A percentile compares a stretch with the other conserved stretches of the same genome.
These are phyloP conservation scores for Limonium bicolor DNA, from an alignment of 148 eudicot genomes.

Conservation along the genomic window DNA sequence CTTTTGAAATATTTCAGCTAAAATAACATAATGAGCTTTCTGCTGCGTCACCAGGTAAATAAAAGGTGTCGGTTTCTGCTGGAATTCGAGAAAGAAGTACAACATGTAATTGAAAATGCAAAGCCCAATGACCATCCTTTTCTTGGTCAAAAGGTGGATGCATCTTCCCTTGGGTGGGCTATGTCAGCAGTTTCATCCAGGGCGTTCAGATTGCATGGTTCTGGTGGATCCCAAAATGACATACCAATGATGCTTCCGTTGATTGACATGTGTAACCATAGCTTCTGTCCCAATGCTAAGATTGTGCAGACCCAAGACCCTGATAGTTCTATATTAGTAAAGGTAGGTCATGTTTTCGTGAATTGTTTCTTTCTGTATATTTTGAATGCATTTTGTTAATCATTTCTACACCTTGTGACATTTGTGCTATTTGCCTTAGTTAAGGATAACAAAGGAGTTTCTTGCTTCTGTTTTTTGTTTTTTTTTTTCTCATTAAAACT, in stretches of 20 bases:
- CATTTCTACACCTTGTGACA: no score
- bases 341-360: constrained; percentile 23
- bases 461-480: no score
- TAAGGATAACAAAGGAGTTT: no score
- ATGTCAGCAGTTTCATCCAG: constrained; percentile 96
- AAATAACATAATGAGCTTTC: no score
- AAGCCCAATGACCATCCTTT: constrained; percentile 61
- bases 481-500: no score
- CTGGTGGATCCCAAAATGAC: constrained; percentile 31
- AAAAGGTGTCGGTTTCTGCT: constrained; percentile 92
- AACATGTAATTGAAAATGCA: constrained; percentile 30
- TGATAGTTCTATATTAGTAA: constrained; percentile 40
- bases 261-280: constrained; percentile 97
- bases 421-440: no score
- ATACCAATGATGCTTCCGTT: constrained; percentile 94
- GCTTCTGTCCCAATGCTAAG: constrained; percentile 73
- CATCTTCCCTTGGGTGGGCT: constrained; percentile 91
- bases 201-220: constrained; percentile 72
- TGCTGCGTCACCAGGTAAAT: constrained; percentile 56
- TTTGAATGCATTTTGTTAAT: not conserved
- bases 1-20: no score
- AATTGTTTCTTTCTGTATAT: not conserved
- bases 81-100: constrained; percentile 61
- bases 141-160: constrained; percentile 61
- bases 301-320: constrained; percentile 54